Conservation (phyloP, 1,139 yeast genomes). For the Scheffersomyces insectosa region DNA sequence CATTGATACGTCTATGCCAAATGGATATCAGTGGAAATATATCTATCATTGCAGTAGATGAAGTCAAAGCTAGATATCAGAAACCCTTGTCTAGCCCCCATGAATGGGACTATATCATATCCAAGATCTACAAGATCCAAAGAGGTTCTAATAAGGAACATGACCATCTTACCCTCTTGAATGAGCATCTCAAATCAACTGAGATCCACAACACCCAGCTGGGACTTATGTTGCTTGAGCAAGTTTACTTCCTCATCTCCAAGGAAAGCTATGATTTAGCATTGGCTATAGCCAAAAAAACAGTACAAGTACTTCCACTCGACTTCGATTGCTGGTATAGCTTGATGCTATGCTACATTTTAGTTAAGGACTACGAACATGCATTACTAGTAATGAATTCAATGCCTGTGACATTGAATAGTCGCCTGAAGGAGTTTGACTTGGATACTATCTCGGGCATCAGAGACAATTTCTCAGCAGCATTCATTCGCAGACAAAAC, state of each 20-base stretch:
- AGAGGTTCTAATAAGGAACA: constrained; percentile 27
- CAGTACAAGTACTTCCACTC: constrained; percentile 37
- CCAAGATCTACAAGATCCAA: constrained; percentile 30
- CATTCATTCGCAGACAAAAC: constrained; percentile 25
- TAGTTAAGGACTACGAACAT: constrained; percentile 27
- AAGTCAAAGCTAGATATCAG: constrained; percentile 17
- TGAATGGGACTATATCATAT: constrained; percentile 32
- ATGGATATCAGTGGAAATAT: constrained; percentile 18
- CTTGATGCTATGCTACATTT: constrained; percentile 35
- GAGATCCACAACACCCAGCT: constrained; percentile 31
- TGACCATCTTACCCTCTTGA: constrained; percentile 28
- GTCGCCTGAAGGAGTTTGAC: constrained; percentile 13
- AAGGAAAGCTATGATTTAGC: constrained; percentile 29
- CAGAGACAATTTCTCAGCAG: constrained; percentile 30
- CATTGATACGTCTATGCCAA: constrained; percentile 24
- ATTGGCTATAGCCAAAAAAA: constrained; percentile 28
- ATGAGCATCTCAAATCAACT: constrained; percentile 18
- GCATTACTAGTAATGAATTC: constrained; percentile 39
- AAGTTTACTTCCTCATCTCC: constrained; percentile 38
- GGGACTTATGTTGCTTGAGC: constrained; percentile 40
- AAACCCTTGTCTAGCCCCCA: constrained; percentile 2
- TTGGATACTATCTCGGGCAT: constrained; percentile 29
- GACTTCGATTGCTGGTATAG: constrained; percentile 46
- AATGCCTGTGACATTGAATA: constrained; percentile 28
- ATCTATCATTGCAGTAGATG: constrained; percentile 22